phyloP scores from a whole-genome alignment of 2,329 filamentous ascomycete genomes.

The Erysiphe pulchra region DNA sequence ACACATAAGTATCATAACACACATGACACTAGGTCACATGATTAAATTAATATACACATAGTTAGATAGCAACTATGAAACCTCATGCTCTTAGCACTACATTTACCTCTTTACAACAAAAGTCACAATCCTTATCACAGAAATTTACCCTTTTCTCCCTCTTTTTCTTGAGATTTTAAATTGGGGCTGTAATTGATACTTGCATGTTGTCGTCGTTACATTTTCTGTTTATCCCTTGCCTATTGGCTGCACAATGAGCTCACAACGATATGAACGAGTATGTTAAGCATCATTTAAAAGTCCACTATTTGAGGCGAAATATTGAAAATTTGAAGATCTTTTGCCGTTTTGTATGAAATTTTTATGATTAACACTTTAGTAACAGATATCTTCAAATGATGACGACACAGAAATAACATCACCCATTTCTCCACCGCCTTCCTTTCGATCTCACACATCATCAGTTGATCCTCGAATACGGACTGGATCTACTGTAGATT shows the following conservation, averaged over 20 bases:
- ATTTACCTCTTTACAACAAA: background rate
- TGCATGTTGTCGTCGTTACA: slow-evolving; percentile 7
- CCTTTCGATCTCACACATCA: slow-evolving; percentile 66
- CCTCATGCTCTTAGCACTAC: no score
- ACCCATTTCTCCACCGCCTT: slow-evolving; percentile 39
- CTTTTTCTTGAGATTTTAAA: background rate
- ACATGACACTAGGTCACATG: no score
- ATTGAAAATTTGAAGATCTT: no score
- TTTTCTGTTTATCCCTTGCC: slow-evolving; percentile 1
- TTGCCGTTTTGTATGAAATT: background rate
- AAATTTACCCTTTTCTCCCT: slow-evolving; percentile 4
- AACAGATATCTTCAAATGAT: slow-evolving; percentile 31
- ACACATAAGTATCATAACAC: no score
- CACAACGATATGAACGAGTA: slow-evolving; percentile 29
- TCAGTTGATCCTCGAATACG: slow-evolving; percentile 27
- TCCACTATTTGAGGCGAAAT: no score
- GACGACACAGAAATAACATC: slow-evolving; percentile 17
- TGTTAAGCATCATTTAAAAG: slow-evolving; percentile 6
- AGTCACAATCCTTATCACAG: background rate
- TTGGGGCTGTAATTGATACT: no score
- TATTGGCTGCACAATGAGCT: slow-evolving; percentile 9
- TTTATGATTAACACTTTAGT: background rate
- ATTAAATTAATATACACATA: no score
- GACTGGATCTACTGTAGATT: slow-evolving; percentile 29
- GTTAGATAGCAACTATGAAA: no score